Evolutionary conservation across 352 stramenopile genomes (phyloP), one percentile per base, ranked within the genome.

Genomic region (Pythium rhizo-oryzae): DNA sequence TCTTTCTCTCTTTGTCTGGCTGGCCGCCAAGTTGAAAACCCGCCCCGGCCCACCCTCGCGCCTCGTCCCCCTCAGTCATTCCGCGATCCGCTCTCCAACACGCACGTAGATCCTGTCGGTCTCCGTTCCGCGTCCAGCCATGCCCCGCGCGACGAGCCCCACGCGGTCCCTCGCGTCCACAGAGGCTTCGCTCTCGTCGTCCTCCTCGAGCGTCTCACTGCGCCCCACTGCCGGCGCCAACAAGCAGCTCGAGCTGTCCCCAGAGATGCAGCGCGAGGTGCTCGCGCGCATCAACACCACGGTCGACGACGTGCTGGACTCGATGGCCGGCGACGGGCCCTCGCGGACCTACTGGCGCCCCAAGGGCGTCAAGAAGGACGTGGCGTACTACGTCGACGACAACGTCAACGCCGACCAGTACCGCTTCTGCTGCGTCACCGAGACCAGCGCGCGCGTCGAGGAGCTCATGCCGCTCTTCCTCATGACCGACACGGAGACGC

Each of bases 381-480:
- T 88, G 6, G 78, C 76, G 53, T 89, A 87, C 62, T 89, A 77
- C 55, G 74, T 85, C 41, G 80, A 89, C 55, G 72, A 84, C 44
- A 56, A 51, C 19, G 81, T 73, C 35, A 67, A 77, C 15, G 53
- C 72, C 4, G 72, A 71, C 19, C 78, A 87, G 53, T 78, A 76
- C n/a, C 67, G 81, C n/a, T 89, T 89, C 67, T 87, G 78, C 62
- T 89, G 81, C 54, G 81, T 85, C 23, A 77, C 53, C 49, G 71
- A 84, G 43, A 80, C 75, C 0, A 51, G 62, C 25, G 74, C 81
- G 4, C 35, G 57, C 2, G 76, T 78, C 25, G 59, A 78, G 8
- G 81, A 89, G 0, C 44, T 89, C n/a, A 81, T 89, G 75, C 62
- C 80, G 71, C 69, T 89, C 1, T 89, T 86, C 55, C 54, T 82